Percentiles rank a stretch among this genome's conserved stretches.
Evolutionary conservation across 2,329 filamentous ascomycete species (phyloP).

Genomic region (Venturia pyrina): DNA sequence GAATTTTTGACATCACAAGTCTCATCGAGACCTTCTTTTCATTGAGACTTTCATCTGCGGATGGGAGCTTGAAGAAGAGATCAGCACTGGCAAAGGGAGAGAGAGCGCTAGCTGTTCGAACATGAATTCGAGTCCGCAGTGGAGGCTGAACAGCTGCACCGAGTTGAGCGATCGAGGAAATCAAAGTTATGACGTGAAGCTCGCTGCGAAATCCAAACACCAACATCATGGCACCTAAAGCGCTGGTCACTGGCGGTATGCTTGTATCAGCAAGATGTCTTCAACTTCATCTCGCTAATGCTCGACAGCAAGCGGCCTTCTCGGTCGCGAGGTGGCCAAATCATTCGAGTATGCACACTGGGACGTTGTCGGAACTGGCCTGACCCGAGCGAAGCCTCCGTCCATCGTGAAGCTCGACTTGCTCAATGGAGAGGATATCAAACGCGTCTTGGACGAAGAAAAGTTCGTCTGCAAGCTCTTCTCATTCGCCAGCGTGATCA

Average conservation of each 20-base stretch:
- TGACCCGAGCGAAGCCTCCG: slow-evolving; percentile 61
- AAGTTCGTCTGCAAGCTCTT: slow-evolving; percentile 32
- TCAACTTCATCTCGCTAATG: slow-evolving; percentile 14
- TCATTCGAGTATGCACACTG: slow-evolving; percentile 60
- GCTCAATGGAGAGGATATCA: slow-evolving; percentile 35
- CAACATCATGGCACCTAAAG: slow-evolving; percentile 38
- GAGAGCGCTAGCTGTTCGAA: too few relatives aligned
- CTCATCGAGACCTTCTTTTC: slow-evolving; percentile 39
- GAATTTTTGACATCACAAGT: slow-evolving; percentile 60
- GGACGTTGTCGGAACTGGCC: slow-evolving; percentile 36
- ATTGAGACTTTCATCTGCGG: slow-evolving; percentile 29
- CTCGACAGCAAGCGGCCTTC: slow-evolving; percentile 55
- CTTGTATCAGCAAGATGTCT: slow-evolving; percentile 6
- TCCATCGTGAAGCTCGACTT: slow-evolving; percentile 49
- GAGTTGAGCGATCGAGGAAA: background rate
- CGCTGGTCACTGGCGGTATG: slow-evolving; percentile 63
- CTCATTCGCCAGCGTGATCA: slow-evolving; percentile 5
- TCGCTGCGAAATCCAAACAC: slow-evolving; percentile 12
- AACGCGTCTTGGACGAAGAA: slow-evolving; percentile 38
- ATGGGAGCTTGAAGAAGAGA: slow-evolving; percentile 8
- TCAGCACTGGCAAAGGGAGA: background rate
- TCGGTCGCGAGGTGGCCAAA: slow-evolving; percentile 68
- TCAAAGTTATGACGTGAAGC: background rate
- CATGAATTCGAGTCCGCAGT: too few relatives aligned
- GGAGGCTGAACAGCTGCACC: background rate